phyloP scores from a whole-genome alignment of 1,284 basidiomycete genomes.

The Ceratobasidium sp. region DNA sequence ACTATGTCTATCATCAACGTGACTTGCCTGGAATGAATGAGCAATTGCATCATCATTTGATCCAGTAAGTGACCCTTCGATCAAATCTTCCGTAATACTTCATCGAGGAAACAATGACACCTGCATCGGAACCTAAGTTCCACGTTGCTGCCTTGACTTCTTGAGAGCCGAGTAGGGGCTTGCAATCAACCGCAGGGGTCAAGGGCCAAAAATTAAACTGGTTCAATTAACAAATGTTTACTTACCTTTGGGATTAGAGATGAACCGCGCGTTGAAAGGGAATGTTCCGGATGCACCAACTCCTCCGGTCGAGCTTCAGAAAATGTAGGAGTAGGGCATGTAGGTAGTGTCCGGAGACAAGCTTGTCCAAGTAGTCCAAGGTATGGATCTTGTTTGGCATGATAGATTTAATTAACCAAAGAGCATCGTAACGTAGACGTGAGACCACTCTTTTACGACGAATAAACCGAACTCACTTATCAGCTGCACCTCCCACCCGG shows the following conservation, averaged over 20 bases:
- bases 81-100: constrained; percentile 53
- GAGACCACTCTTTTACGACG: background rate
- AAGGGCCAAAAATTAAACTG: constrained; percentile 50
- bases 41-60: constrained; percentile 25
- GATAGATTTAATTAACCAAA: constrained; percentile 60
- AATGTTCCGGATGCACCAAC: constrained; percentile 59
- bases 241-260: constrained; percentile 14
- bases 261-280: constrained; percentile 60
- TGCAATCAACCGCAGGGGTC: constrained; percentile 53
- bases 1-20: constrained; percentile 3
- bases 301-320: constrained; percentile 49
- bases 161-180: constrained; percentile 51
- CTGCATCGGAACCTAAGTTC: constrained; percentile 52
- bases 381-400: constrained; percentile 61
- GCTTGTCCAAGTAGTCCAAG: constrained; percentile 57
- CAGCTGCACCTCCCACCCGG: constrained; percentile 26
- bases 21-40: constrained; percentile 28
- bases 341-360: constrained; percentile 52
- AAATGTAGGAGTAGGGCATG: constrained; percentile 40
- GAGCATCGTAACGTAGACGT: constrained; percentile 57
- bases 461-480: constrained; percentile 20
- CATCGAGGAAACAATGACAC: constrained; percentile 38
- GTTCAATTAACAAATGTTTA: constrained; percentile 35
- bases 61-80: constrained; percentile 44
- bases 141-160: constrained; percentile 43